Percentiles rank a stretch among this genome's conserved stretches.
phyloP scores from a whole-genome alignment of 352 stramenopile species.

The Globisporangium alternatum region DNA sequence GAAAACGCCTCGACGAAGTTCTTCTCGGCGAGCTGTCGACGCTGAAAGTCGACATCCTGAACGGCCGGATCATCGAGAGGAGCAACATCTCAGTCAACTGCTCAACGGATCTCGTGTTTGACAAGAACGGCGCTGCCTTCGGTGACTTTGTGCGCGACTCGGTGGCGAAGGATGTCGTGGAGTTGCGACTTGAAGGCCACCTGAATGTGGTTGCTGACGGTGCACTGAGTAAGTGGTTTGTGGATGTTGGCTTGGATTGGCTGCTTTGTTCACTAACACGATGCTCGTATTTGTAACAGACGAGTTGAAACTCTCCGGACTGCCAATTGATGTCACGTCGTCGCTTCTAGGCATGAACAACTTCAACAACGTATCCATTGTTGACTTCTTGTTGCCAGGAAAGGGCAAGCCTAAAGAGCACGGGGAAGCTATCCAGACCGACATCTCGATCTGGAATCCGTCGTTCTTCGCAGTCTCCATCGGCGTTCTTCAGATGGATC shows the following conservation, averaged over 20 bases:
- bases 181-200: slow-evolving; percentile 43
- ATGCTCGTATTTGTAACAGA: slow-evolving; percentile 27
- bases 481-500: slow-evolving; percentile 51
- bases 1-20: slow-evolving; percentile 22
- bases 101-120: slow-evolving; percentile 43
- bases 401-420: slow-evolving; percentile 26
- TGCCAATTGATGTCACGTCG: slow-evolving; percentile 47
- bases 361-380: slow-evolving; percentile 54
- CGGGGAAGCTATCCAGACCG: slow-evolving; percentile 51
- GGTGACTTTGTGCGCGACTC: slow-evolving; percentile 69
- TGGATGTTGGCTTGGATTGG: neutral
- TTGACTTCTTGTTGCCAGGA: slow-evolving; percentile 59
- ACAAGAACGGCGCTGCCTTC: slow-evolving; percentile 43
- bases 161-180: slow-evolving; percentile 43
- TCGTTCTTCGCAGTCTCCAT: slow-evolving; percentile 70
- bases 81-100: slow-evolving; percentile 77
- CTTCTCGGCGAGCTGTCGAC: slow-evolving; percentile 51
- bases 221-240: slow-evolving; percentile 44
- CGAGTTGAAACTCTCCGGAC: slow-evolving; percentile 38
- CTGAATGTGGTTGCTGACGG: slow-evolving; percentile 64
- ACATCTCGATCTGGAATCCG: slow-evolving; percentile 69
- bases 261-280: slow-evolving; percentile 5
- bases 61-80: slow-evolving; percentile 47
- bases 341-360: slow-evolving; percentile 59
- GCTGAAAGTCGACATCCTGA: slow-evolving; percentile 47